Base-by-base conservation (phyloP, 2,329 filamentous ascomycete genomes). In the Xylariaceae sp. region DNA sequence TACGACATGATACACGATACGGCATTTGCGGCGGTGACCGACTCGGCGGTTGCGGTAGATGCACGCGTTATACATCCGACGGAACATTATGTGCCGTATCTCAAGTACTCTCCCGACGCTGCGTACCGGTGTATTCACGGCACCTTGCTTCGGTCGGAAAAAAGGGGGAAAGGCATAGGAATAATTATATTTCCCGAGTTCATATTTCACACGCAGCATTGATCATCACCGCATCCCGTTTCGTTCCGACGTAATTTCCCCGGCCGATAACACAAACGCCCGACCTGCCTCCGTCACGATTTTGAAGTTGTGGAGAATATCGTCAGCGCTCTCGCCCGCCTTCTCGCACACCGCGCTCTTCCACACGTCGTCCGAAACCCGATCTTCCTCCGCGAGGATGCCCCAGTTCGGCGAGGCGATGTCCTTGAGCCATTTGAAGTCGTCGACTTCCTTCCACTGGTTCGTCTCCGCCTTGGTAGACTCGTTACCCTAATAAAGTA, bases 361-460 rank as follows among this genome's bases (percentile, higher is more conserved):
- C 91, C 91, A 96, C 0, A 87, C 74, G 1, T 80, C 74, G 1
- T 86, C 81, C 0, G 72, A 61, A 12, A 92, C 72, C 21, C 79
- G 79, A 51, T 85, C 74, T 1, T 76, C 75, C 49, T 83, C 78
- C 1, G 81, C 75, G 19, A 97, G 63, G 2, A 89, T 71, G 32
- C 76, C 81, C 90, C 92, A 99, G 67, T 99, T 92, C 2, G 94
- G 94, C 67, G 89, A 96, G 29, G 83, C 83, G 54, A 88, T 89
- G 15, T 81, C 78, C 70, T 92, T 95, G 59, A 96, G 80, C 94
- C 94, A 97, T 72, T 95, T 95, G 77, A 99, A 99, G 70, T 99
- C 94, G 69, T 97, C 89, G 15, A 97, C 88, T 65, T 94, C 84
- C 63, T 92, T 81, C 89, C 90, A 99, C 64, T 87, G 81, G 68